Evolutionary conservation across 306 rosid species (phyloP).

Genomic region (Vigna mungo): DNA sequence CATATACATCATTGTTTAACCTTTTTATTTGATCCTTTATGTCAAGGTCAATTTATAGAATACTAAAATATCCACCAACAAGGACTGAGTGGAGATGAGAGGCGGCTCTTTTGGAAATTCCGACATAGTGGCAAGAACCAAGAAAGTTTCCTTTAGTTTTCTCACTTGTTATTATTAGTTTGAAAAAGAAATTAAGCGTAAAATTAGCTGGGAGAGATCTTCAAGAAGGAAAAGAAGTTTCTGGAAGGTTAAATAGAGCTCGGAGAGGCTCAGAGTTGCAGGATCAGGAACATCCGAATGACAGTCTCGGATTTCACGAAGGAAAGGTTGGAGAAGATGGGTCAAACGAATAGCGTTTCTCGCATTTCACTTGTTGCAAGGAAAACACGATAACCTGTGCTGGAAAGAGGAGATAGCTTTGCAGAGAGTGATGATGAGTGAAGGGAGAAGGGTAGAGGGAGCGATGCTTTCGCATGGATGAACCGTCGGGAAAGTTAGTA

Average conservation of each 20-base stretch:
- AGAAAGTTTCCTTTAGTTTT: too few relatives aligned
- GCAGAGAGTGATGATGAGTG: conserved; percentile 56
- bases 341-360: conserved; percentile 53
- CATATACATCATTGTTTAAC: conserved; percentile 26
- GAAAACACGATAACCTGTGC: conserved; percentile 39
- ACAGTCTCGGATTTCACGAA: conserved; percentile 55
- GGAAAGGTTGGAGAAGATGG: conserved; percentile 60
- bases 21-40: conserved; percentile 41
- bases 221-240: conserved; percentile 64
- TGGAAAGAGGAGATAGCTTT: conserved; percentile 48
- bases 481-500: conserved; percentile 70
- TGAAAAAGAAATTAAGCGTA: too few relatives aligned
- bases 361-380: conserved; percentile 63
- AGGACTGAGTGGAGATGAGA: conserved; percentile 98
- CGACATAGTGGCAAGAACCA: too few relatives aligned
- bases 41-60: conserved; percentile 83
- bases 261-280: conserved; percentile 55
- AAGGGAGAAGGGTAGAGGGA: conserved; percentile 55
- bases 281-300: conserved; percentile 45
- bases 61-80: conserved; percentile 94
- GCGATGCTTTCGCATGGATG: conserved; percentile 59
- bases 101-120: conserved; percentile 97
- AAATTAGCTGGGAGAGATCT: conserved; percentile 61
- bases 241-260: conserved; percentile 77
- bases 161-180: too few relatives aligned